A percentile compares a stretch with the other conserved stretches of the same genome.
Conservation (phyloP, 2,329 filamentous ascomycete species). For the Trichoderma polysporum region DNA sequence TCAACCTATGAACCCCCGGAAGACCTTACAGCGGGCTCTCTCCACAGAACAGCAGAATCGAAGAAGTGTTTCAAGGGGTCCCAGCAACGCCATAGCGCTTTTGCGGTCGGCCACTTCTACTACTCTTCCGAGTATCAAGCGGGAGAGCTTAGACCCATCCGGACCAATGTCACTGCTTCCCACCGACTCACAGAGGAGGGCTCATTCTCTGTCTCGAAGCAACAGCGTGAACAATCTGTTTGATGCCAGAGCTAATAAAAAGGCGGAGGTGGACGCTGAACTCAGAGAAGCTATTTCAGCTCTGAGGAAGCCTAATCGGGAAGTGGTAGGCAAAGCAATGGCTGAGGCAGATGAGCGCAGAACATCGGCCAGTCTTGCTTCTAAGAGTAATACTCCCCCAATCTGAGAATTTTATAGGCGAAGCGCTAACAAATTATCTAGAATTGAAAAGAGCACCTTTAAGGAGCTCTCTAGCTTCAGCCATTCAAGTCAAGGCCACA, state of each 20-base stretch:
- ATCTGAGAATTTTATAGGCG: not conserved
- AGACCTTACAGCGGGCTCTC: slow-evolving; percentile 61
- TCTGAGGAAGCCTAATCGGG: slow-evolving; percentile 73
- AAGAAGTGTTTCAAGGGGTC: slow-evolving; percentile 56
- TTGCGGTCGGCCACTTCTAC: slow-evolving; percentile 68
- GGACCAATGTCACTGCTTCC: slow-evolving; percentile 33
- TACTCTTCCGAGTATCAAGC: slow-evolving; percentile 60
- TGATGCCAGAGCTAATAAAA: slow-evolving; percentile 61
- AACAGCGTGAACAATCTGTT: slow-evolving; percentile 51
- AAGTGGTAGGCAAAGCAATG: slow-evolving; percentile 64
- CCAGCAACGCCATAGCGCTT: slow-evolving; percentile 59
- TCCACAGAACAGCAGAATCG: slow-evolving; percentile 58
- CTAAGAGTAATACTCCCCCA: slow-evolving; percentile 47
- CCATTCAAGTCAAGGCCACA: slow-evolving; percentile 57
- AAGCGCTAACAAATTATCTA: not conserved
- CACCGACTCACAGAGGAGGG: slow-evolving; percentile 38
- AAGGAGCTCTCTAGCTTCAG: slow-evolving; percentile 38
- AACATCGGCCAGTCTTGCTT: slow-evolving; percentile 45
- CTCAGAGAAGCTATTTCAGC: slow-evolving; percentile 71
- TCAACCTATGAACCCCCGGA: slow-evolving; percentile 41
- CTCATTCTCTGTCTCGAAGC: slow-evolving; percentile 38
- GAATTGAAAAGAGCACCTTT: slow-evolving; percentile 31
- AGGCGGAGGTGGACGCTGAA: slow-evolving; percentile 67
- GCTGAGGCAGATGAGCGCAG: slow-evolving; percentile 67
- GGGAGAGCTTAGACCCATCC: slow-evolving; percentile 64